These are phyloP conservation scores for Monosporascus sp. DNA, from an alignment of 2,329 filamentous ascomycete species.

Conservation along the genomic window DNA sequence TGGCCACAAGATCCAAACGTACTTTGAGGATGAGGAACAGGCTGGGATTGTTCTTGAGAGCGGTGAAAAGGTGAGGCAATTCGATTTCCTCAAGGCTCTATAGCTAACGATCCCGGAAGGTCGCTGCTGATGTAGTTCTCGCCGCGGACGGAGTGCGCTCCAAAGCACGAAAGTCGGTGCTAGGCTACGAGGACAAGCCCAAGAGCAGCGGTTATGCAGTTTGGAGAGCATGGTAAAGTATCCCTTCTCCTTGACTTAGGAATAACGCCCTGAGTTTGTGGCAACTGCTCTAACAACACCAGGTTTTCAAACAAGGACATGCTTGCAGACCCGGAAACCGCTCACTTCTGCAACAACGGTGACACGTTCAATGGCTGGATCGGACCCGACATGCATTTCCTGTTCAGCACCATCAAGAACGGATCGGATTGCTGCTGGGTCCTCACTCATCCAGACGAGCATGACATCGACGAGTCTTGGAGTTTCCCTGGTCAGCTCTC, in stretches of 20 bases:
- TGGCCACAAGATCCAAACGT: slow-evolving; percentile 44
- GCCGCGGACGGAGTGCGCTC: slow-evolving; percentile 52
- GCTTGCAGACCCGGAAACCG: slow-evolving; percentile 46
- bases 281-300: not conserved
- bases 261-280: not conserved
- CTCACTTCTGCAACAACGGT: slow-evolving; percentile 49
- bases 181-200: slow-evolving; percentile 46
- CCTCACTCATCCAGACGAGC: slow-evolving; percentile 49
- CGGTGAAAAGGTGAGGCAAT: slow-evolving; percentile 35
- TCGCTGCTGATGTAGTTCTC: slow-evolving; percentile 46
- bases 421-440: slow-evolving; percentile 56
- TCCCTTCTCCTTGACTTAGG: not conserved
- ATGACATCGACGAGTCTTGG: slow-evolving; percentile 52
- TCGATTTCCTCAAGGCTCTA: not conserved
- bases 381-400: slow-evolving; percentile 51
- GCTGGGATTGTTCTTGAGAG: slow-evolving; percentile 47
- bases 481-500: slow-evolving; percentile 47
- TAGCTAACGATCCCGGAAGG: slow-evolving; percentile 15
- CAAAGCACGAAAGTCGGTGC: slow-evolving; percentile 44
- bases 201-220: slow-evolving; percentile 48
- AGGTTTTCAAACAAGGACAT: slow-evolving; percentile 47
- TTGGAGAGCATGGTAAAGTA: slow-evolving; percentile 46
- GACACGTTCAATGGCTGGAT: slow-evolving; percentile 58
- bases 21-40: slow-evolving; percentile 47
- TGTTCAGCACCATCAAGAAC: slow-evolving; percentile 53